A percentile compares a stretch with the other conserved stretches of the same genome.
Conservation (phyloP, 176 grass and related monocot species). For the Dendrocalamus sinicus region DNA sequence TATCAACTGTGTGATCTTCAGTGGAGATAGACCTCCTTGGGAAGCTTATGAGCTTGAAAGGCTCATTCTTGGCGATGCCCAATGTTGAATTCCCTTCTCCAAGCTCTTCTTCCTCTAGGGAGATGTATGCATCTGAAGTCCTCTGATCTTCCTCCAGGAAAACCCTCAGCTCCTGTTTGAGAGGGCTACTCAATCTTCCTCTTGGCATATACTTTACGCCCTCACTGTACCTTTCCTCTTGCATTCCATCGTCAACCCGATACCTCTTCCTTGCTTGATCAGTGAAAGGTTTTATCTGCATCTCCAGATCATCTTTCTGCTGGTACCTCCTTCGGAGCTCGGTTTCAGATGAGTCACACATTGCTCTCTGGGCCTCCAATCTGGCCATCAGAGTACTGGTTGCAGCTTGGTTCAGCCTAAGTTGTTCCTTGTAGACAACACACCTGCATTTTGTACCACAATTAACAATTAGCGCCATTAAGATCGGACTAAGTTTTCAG, state of each 20-base stretch:
- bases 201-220: slow-evolving; percentile 48
- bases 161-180: slow-evolving; percentile 75
- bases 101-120: slow-evolving; percentile 32
- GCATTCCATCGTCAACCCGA: slow-evolving; percentile 58
- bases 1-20: slow-evolving; percentile 36
- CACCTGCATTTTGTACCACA: slow-evolving; percentile 56
- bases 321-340: slow-evolving; percentile 84
- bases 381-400: slow-evolving; percentile 82
- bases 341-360: slow-evolving; percentile 84
- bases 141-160: slow-evolving; percentile 86
- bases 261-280: slow-evolving; percentile 84
- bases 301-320: slow-evolving; percentile 81
- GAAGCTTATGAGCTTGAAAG: slow-evolving; percentile 45
- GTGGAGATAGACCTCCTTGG: slow-evolving; percentile 37
- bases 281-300: slow-evolving; percentile 60
- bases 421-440: slow-evolving; percentile 95
- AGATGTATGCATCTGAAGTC: slow-evolving; percentile 55
- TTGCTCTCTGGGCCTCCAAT: slow-evolving; percentile 84
- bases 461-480: slow-evolving; percentile 5
- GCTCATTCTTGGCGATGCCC: slow-evolving; percentile 35
- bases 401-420: slow-evolving; percentile 87
- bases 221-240: slow-evolving; percentile 56
- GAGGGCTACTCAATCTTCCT: slow-evolving; percentile 53
- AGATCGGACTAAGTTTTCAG: neutral
- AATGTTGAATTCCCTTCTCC: slow-evolving; percentile 37